Percentiles rank a stretch among this genome's conserved stretches.
Conservation (phyloP, 257 asterid genomes). For the Anisodus acutangulus region DNA sequence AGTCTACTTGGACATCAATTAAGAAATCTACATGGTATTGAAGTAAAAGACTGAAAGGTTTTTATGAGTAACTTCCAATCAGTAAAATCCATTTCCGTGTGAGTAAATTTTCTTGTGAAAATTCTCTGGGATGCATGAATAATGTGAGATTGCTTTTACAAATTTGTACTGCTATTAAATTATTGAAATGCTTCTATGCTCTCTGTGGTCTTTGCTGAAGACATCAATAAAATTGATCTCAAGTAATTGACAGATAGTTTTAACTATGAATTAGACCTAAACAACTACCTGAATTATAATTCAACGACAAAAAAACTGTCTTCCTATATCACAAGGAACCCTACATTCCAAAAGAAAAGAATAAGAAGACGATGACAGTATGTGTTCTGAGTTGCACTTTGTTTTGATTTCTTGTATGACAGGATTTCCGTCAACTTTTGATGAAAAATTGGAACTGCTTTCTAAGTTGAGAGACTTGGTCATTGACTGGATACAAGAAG, state of each 20-base stretch:
- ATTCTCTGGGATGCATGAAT: not conserved
- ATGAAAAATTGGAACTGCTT: conserved; percentile 65
- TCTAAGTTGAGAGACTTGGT: conserved; percentile 71
- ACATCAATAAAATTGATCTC: conserved; percentile 16
- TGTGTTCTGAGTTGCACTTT: not conserved
- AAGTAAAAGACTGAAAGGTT: not conserved
- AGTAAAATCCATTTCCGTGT: conserved; percentile 18
- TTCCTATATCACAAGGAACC: not conserved
- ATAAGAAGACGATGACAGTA: not conserved
- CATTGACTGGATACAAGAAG: conserved; percentile 85
- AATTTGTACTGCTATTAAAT: conserved; percentile 9
- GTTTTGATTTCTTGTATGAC: conserved; percentile 36
- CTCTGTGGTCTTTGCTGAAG: not conserved
- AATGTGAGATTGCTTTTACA: conserved; percentile 8
- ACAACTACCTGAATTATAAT: not conserved
- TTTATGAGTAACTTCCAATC: not conserved
- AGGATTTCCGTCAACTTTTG: conserved; percentile 86
- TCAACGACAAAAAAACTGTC: not conserved
- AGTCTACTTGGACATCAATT: not conserved
- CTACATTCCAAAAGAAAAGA: not conserved
- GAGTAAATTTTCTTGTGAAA: too few species aligned
- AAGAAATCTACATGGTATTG: conserved; percentile 18
- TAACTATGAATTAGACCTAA: conserved; percentile 9
- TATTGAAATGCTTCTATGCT: not conserved
- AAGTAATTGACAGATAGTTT: conserved; percentile 19